Conservation (phyloP, 2,329 filamentous ascomycete species). For the Claviceps cyperi region DNA sequence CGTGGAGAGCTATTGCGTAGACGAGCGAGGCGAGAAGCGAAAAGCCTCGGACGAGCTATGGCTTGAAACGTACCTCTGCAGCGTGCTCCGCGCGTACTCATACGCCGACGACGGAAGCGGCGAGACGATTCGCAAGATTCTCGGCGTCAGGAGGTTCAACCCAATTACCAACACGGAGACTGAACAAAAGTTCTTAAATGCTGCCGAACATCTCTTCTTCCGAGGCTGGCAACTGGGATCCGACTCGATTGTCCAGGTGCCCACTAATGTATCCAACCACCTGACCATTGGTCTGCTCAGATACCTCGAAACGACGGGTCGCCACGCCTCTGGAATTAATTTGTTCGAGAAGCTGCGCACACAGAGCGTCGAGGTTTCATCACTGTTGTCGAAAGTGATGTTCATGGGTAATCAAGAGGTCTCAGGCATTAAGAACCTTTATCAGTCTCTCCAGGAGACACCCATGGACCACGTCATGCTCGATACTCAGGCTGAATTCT, state of each 20-base stretch:
- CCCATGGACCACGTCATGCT: slow-evolving; percentile 98
- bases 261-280: slow-evolving; percentile 92
- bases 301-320: slow-evolving; percentile 90
- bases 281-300: slow-evolving; percentile 83
- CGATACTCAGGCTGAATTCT: slow-evolving; percentile 84
- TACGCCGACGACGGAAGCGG: slow-evolving; percentile 94
- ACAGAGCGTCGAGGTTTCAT: slow-evolving; percentile 87
- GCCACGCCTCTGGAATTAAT: slow-evolving; percentile 91
- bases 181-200: slow-evolving; percentile 88
- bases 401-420: slow-evolving; percentile 96
- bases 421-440: slow-evolving; percentile 76
- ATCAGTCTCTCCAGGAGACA: slow-evolving; percentile 76
- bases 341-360: slow-evolving; percentile 90
- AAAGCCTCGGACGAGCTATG: slow-evolving; percentile 88
- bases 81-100: slow-evolving; percentile 82
- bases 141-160: slow-evolving; percentile 94
- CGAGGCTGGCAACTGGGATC: slow-evolving; percentile 94
- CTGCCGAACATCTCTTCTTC: slow-evolving; percentile 91
- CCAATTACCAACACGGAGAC: slow-evolving; percentile 96
- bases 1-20: slow-evolving; percentile 93
- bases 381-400: slow-evolving; percentile 76
- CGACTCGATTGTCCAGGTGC: slow-evolving; percentile 92
- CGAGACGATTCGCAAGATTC: slow-evolving; percentile 89
- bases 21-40: slow-evolving; percentile 89
- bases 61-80: slow-evolving; percentile 96